Conservation (phyloP, 108 stramenopile species). For the Tribonema minus region DNA sequence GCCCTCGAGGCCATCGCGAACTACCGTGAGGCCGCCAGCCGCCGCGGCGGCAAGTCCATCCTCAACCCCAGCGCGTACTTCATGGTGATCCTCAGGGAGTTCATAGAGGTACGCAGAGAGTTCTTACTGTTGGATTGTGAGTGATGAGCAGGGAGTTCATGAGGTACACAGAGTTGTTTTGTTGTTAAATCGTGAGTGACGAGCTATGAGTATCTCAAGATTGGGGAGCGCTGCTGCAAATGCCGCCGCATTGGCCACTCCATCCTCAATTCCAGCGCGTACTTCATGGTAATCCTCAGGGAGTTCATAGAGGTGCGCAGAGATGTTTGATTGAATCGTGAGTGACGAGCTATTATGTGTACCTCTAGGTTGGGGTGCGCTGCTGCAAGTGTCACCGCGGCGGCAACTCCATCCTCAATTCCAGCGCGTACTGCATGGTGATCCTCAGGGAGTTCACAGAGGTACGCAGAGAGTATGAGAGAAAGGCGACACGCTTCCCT, state of each 20-base stretch:
- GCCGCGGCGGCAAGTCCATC: conserved; percentile 27
- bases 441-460: conserved; percentile 35
- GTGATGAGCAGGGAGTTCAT: too few species aligned
- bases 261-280: conserved; percentile 41
- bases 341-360: too few species aligned
- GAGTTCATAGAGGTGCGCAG: conserved; percentile 34
- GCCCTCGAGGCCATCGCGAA: conserved; percentile 34
- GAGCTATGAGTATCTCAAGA: too few species aligned
- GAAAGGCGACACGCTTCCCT: too few species aligned
- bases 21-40: conserved; percentile 41
- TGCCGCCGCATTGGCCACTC: neutral
- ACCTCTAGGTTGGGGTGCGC: too few species aligned
- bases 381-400: too few species aligned
- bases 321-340: too few species aligned
- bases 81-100: conserved; percentile 40
- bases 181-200: too few species aligned
- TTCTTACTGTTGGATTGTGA: too few species aligned
- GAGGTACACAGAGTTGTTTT: too few species aligned
- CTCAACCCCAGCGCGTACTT: conserved; percentile 41
- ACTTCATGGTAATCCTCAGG: conserved; percentile 41
- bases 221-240: neutral
- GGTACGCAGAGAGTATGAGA: too few species aligned
- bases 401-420: conserved; percentile 40
- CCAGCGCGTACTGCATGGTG: conserved; percentile 32
- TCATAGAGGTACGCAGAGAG: conserved; percentile 14